Evolutionary conservation across 371 early-diverging fungal genomes (phyloP), one percentile per base, ranked within the genome.

Genomic region (Mortierella sp.): DNA sequence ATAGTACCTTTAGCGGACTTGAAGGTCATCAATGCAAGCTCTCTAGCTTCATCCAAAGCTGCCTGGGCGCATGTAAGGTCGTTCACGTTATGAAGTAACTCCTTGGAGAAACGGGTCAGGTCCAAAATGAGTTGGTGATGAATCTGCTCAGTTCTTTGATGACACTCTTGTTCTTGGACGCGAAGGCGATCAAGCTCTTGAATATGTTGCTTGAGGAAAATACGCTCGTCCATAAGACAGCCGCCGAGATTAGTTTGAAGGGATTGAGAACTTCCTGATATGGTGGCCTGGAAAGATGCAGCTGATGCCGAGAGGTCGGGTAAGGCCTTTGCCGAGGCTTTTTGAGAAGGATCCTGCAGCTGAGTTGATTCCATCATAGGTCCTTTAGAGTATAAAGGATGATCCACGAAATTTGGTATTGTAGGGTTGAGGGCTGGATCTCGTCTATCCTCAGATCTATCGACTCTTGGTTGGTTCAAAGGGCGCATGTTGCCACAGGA

Each of bases 141-240:
- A 3, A 47, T 66, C 5, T 66, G 24, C 28, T 81, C 83, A 6
- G 62, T 55, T 22, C n/a, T 55, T 24, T 63, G 70, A 4, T 68
- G 58, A 5, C 70, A 60, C 0, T 37, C 60, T 20, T 45, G 70
- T 5, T 73, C 76, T 55, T 73, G 73, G 20, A 61, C 9, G 1
- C 73, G 77, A 5, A 73, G 26, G 4, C 64, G 62, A 32, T 76
- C 67, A 18, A 81, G 61, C 12, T 52, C 24, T 40, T 70, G 83
- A 40, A 81, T 70, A 30, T 76, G 77, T 37, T 81, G 83, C 28
- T 81, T 81, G 10, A 81, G 55, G 20, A 57, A 72, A 1, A 73
- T 52, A 24, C 77, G 73, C 35, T 81, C 83, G 28, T 76, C 83
- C 37, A 76, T 12, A 35, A 76, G 22, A 32, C 66, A 62, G 8